These are phyloP conservation scores for Setomelanomma holmii DNA, from an alignment of 2,329 filamentous ascomycete genomes.

Conservation along the genomic window DNA sequence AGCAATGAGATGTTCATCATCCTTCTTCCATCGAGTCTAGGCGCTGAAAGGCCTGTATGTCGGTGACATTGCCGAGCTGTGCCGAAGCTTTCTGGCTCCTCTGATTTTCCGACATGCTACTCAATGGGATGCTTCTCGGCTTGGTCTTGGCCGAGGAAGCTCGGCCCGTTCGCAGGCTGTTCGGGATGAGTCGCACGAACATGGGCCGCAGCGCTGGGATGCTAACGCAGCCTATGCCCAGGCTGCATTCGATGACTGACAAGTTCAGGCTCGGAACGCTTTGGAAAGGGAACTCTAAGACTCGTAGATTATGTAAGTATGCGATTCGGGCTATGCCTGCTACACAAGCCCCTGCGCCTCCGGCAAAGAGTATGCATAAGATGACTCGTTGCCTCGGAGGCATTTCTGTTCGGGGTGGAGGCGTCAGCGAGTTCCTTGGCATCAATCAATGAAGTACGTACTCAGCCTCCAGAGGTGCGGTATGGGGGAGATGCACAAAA, in stretches of 20 bases:
- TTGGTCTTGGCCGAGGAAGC: not conserved
- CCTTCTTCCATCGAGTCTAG: not conserved
- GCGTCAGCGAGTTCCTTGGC: not conserved
- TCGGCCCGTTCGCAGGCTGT: constrained; percentile 10
- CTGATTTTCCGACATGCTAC: not conserved
- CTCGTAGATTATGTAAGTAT: constrained; percentile 23
- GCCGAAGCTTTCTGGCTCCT: not conserved
- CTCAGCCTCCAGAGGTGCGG: constrained; percentile 34
- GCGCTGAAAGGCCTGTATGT: not conserved
- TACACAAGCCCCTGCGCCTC: constrained; percentile 34
- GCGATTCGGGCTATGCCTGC: constrained; percentile 31
- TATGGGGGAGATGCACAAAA: constrained; percentile 31
- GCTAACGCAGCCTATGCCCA: constrained; percentile 39
- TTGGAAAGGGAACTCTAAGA: constrained; percentile 30
- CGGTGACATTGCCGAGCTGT: not conserved
- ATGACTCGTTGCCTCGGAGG: constrained; percentile 35
- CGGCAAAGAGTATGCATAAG: constrained; percentile 34
- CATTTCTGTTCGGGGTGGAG: constrained; percentile 14
- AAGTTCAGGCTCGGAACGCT: constrained; percentile 30
- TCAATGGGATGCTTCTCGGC: constrained; percentile 1
- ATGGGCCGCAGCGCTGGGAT: constrained; percentile 37
- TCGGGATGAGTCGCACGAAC: constrained; percentile 26
- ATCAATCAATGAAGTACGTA: not conserved
- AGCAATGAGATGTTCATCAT: no score
- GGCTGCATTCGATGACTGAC: constrained; percentile 37